Evolutionary conservation across 2,329 filamentous ascomycete species (phyloP), one percentile per base, ranked within the genome.

Genomic region (Aureobasidium zeae): DNA sequence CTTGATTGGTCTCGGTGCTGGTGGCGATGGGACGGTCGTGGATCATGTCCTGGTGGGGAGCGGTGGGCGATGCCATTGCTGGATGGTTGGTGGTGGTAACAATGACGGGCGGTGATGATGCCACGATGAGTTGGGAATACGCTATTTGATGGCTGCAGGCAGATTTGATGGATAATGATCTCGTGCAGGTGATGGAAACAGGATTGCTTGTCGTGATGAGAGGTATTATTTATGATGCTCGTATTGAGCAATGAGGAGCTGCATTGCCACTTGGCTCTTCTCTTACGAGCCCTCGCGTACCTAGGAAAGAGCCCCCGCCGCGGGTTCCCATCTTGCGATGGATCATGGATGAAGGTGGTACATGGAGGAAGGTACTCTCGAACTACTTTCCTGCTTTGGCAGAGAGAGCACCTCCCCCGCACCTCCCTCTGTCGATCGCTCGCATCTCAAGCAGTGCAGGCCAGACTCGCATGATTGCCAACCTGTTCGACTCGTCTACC

Each of bases 1-100:
- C 35, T 44, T 52, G 29, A 26, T 52, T 43, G 24, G 50, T 42
- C 26, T 52, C 48, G 29, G 53, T 55, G 17, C 51, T 46, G 11
- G 47, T 44, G n/a, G 51, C 38, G 35, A 20, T 34, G 38, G 50
- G 29, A 34, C 50, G 48, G 26, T 51, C 44, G 47, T 46, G 53
- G 48, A 26, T 44, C 22, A 45, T 36, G 16, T 33, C 45, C 28
- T 44, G 37, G 25, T 44, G 16, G 32, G 45, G 15, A 22, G 48
- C 32, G 15, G 47, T 42, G 36, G 35, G 29, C 30, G 25, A 30
- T 11, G 38, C 11, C 29, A 48, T 44, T 26, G 33, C 12, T 30
- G 42, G 16, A 16, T 36, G 37, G 22, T 44, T 43, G 7, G 32
- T 36, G 5, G 39, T 49, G 33, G 28, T 42, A 22, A 41, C 5